Percentiles rank a stretch among this genome's conserved stretches.
Conservation (phyloP, 768 basidiomycete genomes). For the Boletus sp. region DNA sequence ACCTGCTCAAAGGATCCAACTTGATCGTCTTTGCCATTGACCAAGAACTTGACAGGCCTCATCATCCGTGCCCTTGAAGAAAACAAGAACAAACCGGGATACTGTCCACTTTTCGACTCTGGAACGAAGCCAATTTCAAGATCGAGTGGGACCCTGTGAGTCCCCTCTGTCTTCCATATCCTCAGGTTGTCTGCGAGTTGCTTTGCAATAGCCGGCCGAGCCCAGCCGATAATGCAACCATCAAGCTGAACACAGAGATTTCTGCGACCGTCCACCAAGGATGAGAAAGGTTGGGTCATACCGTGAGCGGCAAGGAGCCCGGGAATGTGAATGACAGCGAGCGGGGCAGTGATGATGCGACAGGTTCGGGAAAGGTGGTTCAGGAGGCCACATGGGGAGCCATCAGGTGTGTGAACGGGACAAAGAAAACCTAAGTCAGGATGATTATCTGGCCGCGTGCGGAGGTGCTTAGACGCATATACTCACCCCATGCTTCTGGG, state of each 20-base stretch:
- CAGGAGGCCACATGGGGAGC: slow-evolving; percentile 93
- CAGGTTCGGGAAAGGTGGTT: slow-evolving; percentile 96
- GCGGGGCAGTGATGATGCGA: slow-evolving; percentile 77
- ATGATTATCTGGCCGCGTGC: slow-evolving; percentile 7
- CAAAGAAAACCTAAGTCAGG: slow-evolving; percentile 78
- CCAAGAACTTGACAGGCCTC: slow-evolving; percentile 91
- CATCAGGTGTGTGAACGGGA: slow-evolving; percentile 98
- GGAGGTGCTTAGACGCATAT: neutral
- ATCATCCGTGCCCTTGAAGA: slow-evolving; percentile 89
- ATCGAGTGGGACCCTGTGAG: slow-evolving; percentile 81
- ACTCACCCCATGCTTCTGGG: slow-evolving; percentile 95
- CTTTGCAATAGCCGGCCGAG: slow-evolving; percentile 64
- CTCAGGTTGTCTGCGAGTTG: slow-evolving; percentile 84
- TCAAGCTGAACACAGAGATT: slow-evolving; percentile 94
- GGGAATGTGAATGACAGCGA: slow-evolving; percentile 77
- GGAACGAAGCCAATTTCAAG: slow-evolving; percentile 93
- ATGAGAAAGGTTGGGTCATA: slow-evolving; percentile 88
- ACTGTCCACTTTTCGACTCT: slow-evolving; percentile 88
- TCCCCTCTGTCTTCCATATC: slow-evolving; percentile 91
- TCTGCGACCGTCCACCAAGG: slow-evolving; percentile 73
- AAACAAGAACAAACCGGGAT: slow-evolving; percentile 94
- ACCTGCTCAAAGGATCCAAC: slow-evolving; percentile 98
- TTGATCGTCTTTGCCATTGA: slow-evolving; percentile 83
- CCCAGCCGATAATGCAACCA: slow-evolving; percentile 93
- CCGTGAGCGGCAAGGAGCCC: slow-evolving; percentile 80